These are phyloP conservation scores for Cinchona pubescens DNA, from an alignment of 257 asterid genomes.

Conservation along the genomic window DNA sequence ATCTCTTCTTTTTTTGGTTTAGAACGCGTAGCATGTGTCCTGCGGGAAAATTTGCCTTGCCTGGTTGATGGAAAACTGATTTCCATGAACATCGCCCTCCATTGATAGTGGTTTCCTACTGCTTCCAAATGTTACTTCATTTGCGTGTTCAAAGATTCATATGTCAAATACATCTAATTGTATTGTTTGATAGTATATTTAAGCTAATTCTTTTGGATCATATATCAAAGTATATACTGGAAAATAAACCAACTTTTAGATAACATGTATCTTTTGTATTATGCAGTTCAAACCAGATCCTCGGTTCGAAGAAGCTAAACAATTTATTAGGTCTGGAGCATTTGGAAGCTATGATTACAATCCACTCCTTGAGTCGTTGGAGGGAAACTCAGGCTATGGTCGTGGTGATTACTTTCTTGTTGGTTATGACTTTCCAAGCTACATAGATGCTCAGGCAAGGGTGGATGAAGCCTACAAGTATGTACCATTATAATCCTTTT, in stretches of 20 bases:
- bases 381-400: conserved; percentile 88
- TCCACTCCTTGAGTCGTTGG: conserved; percentile 93
- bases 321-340: conserved; percentile 85
- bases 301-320: conserved; percentile 94
- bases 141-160: neutral
- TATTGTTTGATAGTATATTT: neutral
- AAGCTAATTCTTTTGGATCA: neutral
- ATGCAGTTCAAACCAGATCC: conserved; percentile 90
- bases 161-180: neutral
- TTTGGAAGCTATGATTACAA: conserved; percentile 94
- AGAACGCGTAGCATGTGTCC: neutral
- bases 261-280: conserved; percentile 11
- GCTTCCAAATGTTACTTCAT: neutral
- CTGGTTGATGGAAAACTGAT: neutral
- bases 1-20: neutral
- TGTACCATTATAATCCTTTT: conserved; percentile 19
- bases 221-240: neutral
- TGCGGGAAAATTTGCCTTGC: neutral
- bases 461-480: conserved; percentile 98
- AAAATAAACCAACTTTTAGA: neutral
- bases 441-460: conserved; percentile 81
- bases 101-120: neutral
- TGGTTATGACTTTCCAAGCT: conserved; percentile 82
- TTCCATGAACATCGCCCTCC: neutral
- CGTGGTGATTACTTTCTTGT: conserved; percentile 97